These are phyloP conservation scores for Trametes hirsuta DNA, from an alignment of 1,284 basidiomycete species.

Conservation along the genomic window DNA sequence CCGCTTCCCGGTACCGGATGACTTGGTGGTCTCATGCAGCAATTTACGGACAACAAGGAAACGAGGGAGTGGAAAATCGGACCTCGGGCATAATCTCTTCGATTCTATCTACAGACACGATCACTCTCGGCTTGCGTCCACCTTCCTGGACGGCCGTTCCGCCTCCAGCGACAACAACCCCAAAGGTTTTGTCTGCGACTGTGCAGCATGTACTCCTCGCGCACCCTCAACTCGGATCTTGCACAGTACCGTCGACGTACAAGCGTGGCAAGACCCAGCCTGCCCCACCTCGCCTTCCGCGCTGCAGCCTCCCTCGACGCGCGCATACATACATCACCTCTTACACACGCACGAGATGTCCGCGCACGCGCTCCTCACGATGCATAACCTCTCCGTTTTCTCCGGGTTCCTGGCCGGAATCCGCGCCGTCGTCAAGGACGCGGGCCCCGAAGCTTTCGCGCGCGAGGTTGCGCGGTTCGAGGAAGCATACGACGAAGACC, in stretches of 20 bases:
- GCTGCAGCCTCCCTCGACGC: slow-evolving; percentile 49
- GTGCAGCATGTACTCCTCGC: slow-evolving; percentile 65
- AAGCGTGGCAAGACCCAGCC: slow-evolving; percentile 19
- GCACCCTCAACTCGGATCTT: slow-evolving; percentile 41
- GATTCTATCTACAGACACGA: slow-evolving; percentile 57
- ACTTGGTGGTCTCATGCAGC: not conserved
- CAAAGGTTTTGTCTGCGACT: slow-evolving; percentile 47
- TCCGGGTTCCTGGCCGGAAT: slow-evolving; percentile 65
- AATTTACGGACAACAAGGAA: slow-evolving; percentile 10
- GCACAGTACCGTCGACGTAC: slow-evolving; percentile 53
- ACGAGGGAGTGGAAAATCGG: slow-evolving; percentile 35
- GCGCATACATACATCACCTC: slow-evolving; percentile 83
- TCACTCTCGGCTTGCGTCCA: slow-evolving; percentile 55
- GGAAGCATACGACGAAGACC: slow-evolving; percentile 51
- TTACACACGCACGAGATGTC: slow-evolving; percentile 88
- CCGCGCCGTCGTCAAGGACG: slow-evolving; percentile 43
- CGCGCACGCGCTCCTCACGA: slow-evolving; percentile 68
- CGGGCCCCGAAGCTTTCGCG: slow-evolving; percentile 38
- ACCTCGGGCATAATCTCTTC: slow-evolving; percentile 77
- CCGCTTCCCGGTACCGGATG: slow-evolving; percentile 57
- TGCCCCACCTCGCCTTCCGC: slow-evolving; percentile 7
- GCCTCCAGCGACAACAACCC: not conserved
- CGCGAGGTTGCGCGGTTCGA: slow-evolving; percentile 56
- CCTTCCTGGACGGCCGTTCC: slow-evolving; percentile 37
- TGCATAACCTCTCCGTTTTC: slow-evolving; percentile 74